phyloP scores from a whole-genome alignment of 352 stramenopile species.

The Halophytophthora polymorphica region DNA sequence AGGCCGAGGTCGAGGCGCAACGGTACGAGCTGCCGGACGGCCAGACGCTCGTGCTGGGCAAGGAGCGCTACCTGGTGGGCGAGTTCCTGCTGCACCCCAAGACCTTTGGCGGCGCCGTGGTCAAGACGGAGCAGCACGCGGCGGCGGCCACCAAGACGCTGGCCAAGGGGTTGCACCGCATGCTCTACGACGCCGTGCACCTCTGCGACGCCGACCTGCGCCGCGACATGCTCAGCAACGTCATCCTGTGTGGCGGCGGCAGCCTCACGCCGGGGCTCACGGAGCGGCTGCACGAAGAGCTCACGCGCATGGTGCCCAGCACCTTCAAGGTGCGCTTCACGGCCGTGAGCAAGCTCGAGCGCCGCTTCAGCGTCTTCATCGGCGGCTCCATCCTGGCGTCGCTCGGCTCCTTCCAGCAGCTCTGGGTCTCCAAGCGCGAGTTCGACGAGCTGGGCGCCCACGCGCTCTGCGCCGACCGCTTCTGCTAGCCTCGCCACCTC shows the following conservation, averaged over 20 bases:
- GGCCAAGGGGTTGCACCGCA: constrained; percentile 66
- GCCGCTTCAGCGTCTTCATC: constrained; percentile 87
- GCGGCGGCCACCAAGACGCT: constrained; percentile 40
- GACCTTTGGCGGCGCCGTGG: constrained; percentile 41
- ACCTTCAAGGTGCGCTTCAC: constrained; percentile 88
- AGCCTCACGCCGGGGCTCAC: constrained; percentile 72
- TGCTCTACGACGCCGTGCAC: constrained; percentile 84
- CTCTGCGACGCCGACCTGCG: constrained; percentile 79
- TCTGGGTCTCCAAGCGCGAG: constrained; percentile 85
- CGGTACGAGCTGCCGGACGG: constrained; percentile 84
- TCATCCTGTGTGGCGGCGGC: constrained; percentile 83
- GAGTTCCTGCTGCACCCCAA: constrained; percentile 77
- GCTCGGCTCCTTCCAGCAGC: constrained; percentile 85
- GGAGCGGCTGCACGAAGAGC: constrained; percentile 75
- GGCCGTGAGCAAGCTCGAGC: constrained; percentile 77
- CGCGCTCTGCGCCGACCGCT: constrained; percentile 65
- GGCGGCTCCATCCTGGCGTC: constrained; percentile 85
- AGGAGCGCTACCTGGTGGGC: constrained; percentile 65
- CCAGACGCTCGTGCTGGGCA: constrained; percentile 55
- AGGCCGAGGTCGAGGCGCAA: constrained; percentile 27
- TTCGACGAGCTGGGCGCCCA: constrained; percentile 78
- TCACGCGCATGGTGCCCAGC: constrained; percentile 74
- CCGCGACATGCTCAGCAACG: constrained; percentile 83
- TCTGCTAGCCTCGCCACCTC: constrained; percentile 49
- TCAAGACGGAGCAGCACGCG: constrained; percentile 49